Evolutionary conservation across 306 rosid species (phyloP).

Genomic region (Cicer chorassanicum): DNA sequence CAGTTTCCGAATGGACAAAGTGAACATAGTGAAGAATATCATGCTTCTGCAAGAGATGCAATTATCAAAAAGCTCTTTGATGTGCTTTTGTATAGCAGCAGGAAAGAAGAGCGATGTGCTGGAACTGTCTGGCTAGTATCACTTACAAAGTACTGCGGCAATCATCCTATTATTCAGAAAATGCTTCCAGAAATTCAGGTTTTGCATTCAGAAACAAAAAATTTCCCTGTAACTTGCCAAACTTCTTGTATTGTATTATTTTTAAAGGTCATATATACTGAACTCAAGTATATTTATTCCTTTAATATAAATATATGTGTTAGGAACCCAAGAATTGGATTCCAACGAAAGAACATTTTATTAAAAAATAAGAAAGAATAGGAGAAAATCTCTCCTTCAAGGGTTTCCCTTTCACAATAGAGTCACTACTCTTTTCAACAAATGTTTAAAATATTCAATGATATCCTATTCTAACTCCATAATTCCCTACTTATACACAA

Average conservation of each 20-base stretch:
- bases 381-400: too few species aligned
- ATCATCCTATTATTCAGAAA: constrained; percentile 71
- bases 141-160: constrained; percentile 88
- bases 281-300: background rate
- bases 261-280: constrained; percentile 26
- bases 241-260: constrained; percentile 38
- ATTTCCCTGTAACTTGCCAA: background rate
- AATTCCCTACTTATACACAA: too few species aligned
- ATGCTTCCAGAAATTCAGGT: constrained; percentile 99
- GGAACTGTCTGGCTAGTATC: constrained; percentile 97
- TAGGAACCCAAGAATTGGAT: too few species aligned
- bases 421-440: too few species aligned
- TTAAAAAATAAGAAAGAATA: too few species aligned
- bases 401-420: too few species aligned
- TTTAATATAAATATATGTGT: background rate
- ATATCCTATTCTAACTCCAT: too few species aligned
- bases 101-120: constrained; percentile 97
- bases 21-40: constrained; percentile 60
- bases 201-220: constrained; percentile 41
- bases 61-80: constrained; percentile 86
- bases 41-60: constrained; percentile 69
- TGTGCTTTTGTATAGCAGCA: constrained; percentile 80
- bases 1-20: constrained; percentile 46
- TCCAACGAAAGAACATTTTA: too few species aligned
- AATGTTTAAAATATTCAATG: too few species aligned